Conservation (phyloP, 2,329 filamentous ascomycete genomes). For the Chaetomiaceae sp. region DNA sequence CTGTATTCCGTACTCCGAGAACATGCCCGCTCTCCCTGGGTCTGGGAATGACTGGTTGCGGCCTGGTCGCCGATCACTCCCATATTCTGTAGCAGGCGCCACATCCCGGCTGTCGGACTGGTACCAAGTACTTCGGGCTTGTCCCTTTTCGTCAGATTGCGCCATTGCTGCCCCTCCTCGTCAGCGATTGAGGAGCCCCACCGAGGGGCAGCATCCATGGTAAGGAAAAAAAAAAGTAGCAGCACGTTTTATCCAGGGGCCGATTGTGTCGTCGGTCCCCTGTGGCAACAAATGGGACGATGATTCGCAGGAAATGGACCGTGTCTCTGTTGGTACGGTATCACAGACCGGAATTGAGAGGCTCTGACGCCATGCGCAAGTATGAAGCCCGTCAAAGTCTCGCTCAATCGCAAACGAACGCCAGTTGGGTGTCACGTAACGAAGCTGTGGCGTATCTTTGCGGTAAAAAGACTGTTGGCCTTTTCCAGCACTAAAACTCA, state of each 20-base stretch:
- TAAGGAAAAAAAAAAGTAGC: conserved; percentile 10
- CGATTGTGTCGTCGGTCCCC: not conserved
- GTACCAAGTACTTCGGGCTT: conserved; percentile 22
- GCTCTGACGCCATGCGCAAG: too few species aligned
- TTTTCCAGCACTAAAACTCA: too few species aligned
- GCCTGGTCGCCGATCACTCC: not conserved
- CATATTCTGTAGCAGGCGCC: conserved; percentile 20
- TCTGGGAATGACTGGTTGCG: not conserved
- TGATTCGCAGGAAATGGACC: not conserved
- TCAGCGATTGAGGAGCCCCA: conserved; percentile 15
- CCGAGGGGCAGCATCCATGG: conserved; percentile 19
- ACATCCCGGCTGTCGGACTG: conserved; percentile 5
- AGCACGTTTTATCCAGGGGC: not conserved
- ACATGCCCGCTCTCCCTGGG: not conserved
- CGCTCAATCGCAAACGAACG: too few species aligned
- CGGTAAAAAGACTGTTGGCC: too few species aligned
- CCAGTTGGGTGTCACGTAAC: too few species aligned
- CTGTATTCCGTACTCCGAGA: conserved; percentile 2
- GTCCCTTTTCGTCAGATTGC: conserved; percentile 23
- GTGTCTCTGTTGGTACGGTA: not conserved
- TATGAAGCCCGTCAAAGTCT: too few species aligned
- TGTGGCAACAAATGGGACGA: not conserved
- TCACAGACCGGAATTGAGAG: too few species aligned
- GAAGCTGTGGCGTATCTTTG: too few species aligned
- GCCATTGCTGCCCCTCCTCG: conserved; percentile 24